Evolutionary conservation across 2,329 filamentous ascomycete species (phyloP), one percentile per base, ranked within the genome.

Genomic region (Mollisia scopiformis): DNA sequence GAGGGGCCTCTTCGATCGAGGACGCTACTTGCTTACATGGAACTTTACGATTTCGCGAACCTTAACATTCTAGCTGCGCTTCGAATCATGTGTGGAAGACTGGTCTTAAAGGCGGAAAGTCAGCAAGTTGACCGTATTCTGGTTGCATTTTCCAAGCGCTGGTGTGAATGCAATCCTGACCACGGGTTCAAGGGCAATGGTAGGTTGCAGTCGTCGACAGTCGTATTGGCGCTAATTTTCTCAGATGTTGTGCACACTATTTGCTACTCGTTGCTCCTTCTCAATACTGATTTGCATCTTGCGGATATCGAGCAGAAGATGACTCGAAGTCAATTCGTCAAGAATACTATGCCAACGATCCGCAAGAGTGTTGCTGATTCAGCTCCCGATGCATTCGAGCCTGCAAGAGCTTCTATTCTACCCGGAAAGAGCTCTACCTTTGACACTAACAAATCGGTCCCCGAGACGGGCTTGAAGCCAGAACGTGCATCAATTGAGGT

Each of bases 251-350:
- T 99, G 19, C 94, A 99, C 75, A 97, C 93, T 25, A 96, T 98
- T 65, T 96, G 92, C 77, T 99, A 98, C 76, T 97, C 95, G 1
- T 87, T 99, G 66, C 88, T 99, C 72, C 83, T 99, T 11, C 83
- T 99, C 65, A 99, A 99, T 72, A 99, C 95, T 33, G 95, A 99
- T 78, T 81, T 99, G 58, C 94, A 99, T 72, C 77, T 98, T 71
- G 95, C 94, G 61, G 93, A 98, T 72, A 97, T 98, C 68, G 93
- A 96, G 63, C 88, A 91, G 69, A 96, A 96, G 79, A 99, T 99
- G 95, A 98, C 94, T 1, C 87, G 91, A 58, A 89, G 84, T 65
- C 94, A 98, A 72, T 99, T 98, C 72, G 86, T 99, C 73, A 96
- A 96, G 76, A 99, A 99, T 73, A 97, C 95, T 4, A 88, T 98